phyloP scores from a whole-genome alignment of 768 basidiomycete species.

The Russula emetica region DNA sequence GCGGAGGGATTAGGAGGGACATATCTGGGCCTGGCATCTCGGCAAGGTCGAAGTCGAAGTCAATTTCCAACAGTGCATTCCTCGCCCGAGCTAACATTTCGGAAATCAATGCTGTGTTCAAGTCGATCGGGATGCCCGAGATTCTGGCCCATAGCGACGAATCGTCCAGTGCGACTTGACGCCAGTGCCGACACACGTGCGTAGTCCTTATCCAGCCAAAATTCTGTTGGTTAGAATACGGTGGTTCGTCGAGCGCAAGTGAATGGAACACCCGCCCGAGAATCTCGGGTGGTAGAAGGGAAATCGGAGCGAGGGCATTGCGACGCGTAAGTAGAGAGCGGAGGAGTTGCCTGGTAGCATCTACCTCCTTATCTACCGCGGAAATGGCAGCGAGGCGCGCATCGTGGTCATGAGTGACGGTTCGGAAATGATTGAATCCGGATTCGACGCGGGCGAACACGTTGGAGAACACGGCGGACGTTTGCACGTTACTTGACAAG shows the following conservation, averaged over 20 bases:
- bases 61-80: slow-evolving; percentile 6
- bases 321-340: neutral
- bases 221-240: neutral
- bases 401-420: neutral
- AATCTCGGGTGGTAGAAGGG: neutral
- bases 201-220: slow-evolving; percentile 4
- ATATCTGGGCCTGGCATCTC: neutral
- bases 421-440: neutral
- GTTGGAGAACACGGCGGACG: neutral
- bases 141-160: slow-evolving; percentile 15
- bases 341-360: neutral
- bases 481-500: neutral
- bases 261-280: slow-evolving; percentile 10
- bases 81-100: slow-evolving; percentile 9
- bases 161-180: slow-evolving; percentile 17
- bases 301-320: slow-evolving; percentile 12
- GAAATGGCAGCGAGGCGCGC: slow-evolving; percentile 4
- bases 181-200: slow-evolving; percentile 25
- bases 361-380: slow-evolving; percentile 8
- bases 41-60: neutral
- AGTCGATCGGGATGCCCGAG: neutral
- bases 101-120: neutral
- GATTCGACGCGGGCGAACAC: neutral
- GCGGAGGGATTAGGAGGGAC: neutral
- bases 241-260: neutral